A percentile compares a stretch with the other conserved stretches of the same genome.
Conservation (phyloP, 2,329 filamentous ascomycete species). For the Phyllosticta ampelicida region DNA sequence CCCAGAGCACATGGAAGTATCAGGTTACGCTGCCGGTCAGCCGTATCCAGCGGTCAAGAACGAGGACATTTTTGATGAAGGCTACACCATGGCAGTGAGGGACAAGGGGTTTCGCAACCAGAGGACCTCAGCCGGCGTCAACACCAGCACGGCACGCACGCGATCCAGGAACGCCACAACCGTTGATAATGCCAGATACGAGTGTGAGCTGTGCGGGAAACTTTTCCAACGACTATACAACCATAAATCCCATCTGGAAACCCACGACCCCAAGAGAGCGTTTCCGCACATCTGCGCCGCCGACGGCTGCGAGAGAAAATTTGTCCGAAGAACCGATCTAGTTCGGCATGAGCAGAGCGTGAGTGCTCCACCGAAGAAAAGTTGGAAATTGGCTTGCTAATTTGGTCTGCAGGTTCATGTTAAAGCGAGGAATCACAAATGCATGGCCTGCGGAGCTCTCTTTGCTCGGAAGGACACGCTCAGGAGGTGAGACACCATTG, state of each 20-base stretch:
- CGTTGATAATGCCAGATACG: slow-evolving; percentile 58
- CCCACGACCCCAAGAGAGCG: slow-evolving; percentile 62
- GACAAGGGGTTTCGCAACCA: not conserved
- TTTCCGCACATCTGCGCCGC: slow-evolving; percentile 60
- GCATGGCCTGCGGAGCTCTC: slow-evolving; percentile 56
- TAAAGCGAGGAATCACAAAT: slow-evolving; percentile 59
- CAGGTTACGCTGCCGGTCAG: not conserved
- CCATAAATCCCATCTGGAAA: slow-evolving; percentile 76
- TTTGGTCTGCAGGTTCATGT: slow-evolving; percentile 58
- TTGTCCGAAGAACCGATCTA: slow-evolving; percentile 75
- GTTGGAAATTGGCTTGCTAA: not conserved
- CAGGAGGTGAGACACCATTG: slow-evolving; percentile 48
- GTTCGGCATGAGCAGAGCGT: slow-evolving; percentile 44
- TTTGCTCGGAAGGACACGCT: slow-evolving; percentile 78
- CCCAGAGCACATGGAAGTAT: slow-evolving; percentile 20
- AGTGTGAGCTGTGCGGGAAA: slow-evolving; percentile 65
- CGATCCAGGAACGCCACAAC: slow-evolving; percentile 35
- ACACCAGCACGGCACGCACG: slow-evolving; percentile 5
- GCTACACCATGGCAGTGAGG: not conserved
- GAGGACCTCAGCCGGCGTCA: not conserved
- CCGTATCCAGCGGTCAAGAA: not conserved
- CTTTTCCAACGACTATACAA: slow-evolving; percentile 79
- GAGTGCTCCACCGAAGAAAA: slow-evolving; percentile 20
- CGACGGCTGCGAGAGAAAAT: slow-evolving; percentile 58
- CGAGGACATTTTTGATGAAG: not conserved